Evolutionary conservation across 306 rosid species (phyloP), one percentile per base, ranked within the genome.

Genomic region (Vicia sativa): DNA sequence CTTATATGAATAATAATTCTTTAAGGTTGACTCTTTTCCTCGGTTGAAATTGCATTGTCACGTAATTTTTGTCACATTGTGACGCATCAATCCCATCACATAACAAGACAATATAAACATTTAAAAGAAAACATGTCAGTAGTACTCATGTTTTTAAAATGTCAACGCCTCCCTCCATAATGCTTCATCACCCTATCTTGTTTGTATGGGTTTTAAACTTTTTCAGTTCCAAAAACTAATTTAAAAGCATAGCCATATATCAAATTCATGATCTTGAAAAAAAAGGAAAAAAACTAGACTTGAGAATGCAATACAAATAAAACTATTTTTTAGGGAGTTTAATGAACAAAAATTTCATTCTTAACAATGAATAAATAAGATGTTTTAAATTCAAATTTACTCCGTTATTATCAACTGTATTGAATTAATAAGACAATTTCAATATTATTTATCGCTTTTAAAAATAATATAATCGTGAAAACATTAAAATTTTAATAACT

Each of bases 21-120:
- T 83, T 81, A 82, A 76, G 84, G 95, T 87, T 87, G 92, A 89
- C 96, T 81, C 66, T 68, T 57, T 83, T 78, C 78, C 75, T 69
- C 77, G 50, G 86, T 80, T 86, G 83, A 82, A 85, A 77, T 78
- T 55, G 52, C 64, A 60, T 77, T 62, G 73, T 76, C 83, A 78
- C 82, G 82, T 77, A 68, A 83, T 73, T 63, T 71, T 72, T 92
- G 90, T 87, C 86, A 19, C 75, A 82, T 63, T 67, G 73, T 67
- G 76, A 70, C 65, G 76, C 79, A 74, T 73, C 84, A 66, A 62
- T 85, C 83, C 76, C 80, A 79, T 83, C 84, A 80, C 44, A 65
- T 77, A 76, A 81, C 66, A 82, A 70, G 89, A 86, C 89, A 88
- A 84, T 58, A 48, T 59, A 31, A 59, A 65, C 81, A 78, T 61